Conservation (phyloP, 2,329 filamentous ascomycete species). For the Stagonosporopsis cucurbitacearum region DNA sequence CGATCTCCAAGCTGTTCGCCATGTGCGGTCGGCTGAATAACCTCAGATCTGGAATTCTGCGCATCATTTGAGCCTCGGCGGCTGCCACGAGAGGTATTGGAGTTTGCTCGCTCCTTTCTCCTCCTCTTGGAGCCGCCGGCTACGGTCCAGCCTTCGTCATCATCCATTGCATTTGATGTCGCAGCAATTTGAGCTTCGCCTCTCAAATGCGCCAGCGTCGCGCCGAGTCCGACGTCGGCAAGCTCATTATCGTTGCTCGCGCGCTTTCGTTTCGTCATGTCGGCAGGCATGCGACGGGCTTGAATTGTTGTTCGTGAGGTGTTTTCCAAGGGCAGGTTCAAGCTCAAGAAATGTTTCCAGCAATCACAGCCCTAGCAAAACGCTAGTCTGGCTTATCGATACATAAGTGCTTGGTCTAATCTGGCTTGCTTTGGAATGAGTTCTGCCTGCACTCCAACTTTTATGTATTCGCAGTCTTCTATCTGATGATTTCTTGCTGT, state of each 20-base stretch:
- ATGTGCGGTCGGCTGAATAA: constrained; percentile 6
- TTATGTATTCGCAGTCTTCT: background rate
- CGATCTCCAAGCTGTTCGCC: constrained; percentile 17
- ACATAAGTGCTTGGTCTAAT: background rate
- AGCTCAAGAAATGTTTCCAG: constrained; percentile 14
- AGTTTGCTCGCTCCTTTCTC: constrained; percentile 25
- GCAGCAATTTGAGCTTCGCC: constrained; percentile 23
- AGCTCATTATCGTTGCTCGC: constrained; percentile 24
- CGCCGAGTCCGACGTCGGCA: constrained; percentile 36
- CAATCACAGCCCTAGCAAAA: background rate
- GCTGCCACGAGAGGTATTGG: constrained; percentile 6
- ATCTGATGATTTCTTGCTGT: background rate
- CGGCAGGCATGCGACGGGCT: constrained; percentile 17
- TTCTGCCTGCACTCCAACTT: background rate
- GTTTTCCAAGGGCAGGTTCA: background rate
- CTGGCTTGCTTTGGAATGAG: background rate
- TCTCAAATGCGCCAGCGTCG: constrained; percentile 38
- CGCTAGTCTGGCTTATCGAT: constrained; percentile 7
- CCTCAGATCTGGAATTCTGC: background rate
- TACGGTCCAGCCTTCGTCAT: constrained; percentile 40
- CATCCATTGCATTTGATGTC: constrained; percentile 17
- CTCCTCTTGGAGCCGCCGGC: constrained; percentile 36
- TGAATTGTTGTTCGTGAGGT: background rate
- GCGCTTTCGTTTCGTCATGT: constrained; percentile 44
- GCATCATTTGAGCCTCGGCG: constrained; percentile 12